Percentiles rank a stretch among this genome's conserved stretches.
Evolutionary conservation across 1,284 basidiomycete species (phyloP).

Genomic region (Ustilago xerochloae): DNA sequence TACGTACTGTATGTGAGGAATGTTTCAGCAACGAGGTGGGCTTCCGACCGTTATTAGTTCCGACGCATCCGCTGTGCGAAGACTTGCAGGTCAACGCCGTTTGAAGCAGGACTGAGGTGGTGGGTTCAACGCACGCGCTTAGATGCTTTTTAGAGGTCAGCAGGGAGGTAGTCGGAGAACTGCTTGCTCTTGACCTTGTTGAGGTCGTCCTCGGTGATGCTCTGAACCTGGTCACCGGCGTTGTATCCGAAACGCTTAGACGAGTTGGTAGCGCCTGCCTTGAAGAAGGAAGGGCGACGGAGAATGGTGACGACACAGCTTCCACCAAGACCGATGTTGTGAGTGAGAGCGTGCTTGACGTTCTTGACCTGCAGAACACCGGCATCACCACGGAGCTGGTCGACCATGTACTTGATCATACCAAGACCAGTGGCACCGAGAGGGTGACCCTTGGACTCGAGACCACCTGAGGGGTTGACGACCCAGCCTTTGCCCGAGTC

Average conservation of each 20-base stretch:
- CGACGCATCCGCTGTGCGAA: not conserved
- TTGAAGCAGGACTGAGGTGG: not conserved
- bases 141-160: conserved; percentile 19
- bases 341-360: conserved; percentile 82
- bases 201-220: conserved; percentile 57
- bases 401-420: conserved; percentile 87
- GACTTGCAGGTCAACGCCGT: not conserved
- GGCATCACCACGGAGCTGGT: conserved; percentile 70
- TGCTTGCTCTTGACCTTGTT: conserved; percentile 62
- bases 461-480: conserved; percentile 84
- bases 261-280: conserved; percentile 50
- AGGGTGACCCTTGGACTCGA: conserved; percentile 84
- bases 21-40: not conserved
- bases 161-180: conserved; percentile 56
- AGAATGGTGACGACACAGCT: conserved; percentile 59
- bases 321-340: conserved; percentile 83
- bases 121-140: not conserved
- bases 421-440: conserved; percentile 85
- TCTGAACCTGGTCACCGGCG: conserved; percentile 51
- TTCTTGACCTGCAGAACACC: conserved; percentile 74
- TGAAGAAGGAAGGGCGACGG: conserved; percentile 53
- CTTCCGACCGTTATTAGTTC: not conserved
- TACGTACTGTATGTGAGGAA: not conserved
- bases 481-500: conserved; percentile 79
- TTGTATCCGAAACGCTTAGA: conserved; percentile 62